These are phyloP conservation scores for Eucalyptus polyanthemos DNA, from an alignment of 345 rosid genomes.

Conservation along the genomic window DNA sequence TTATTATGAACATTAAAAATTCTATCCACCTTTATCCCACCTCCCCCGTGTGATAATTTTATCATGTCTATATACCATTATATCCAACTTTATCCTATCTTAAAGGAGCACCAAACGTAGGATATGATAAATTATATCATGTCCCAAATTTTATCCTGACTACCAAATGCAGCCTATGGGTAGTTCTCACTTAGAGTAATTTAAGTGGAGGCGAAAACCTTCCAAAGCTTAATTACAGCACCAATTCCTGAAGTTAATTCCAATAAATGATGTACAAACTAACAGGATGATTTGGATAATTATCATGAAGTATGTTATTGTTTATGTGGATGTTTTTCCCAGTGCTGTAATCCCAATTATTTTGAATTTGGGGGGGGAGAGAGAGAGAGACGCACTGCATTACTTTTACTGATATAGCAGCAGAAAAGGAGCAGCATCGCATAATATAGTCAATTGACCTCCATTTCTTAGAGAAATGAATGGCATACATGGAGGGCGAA, in stretches of 20 bases:
- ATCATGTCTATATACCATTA: accelerated
- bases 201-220: background rate
- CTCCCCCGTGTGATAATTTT: accelerated
- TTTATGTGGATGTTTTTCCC: background rate
- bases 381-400: background rate
- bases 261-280: background rate
- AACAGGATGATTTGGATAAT: background rate
- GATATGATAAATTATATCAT: no score
- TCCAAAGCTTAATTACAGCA: background rate
- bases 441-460: background rate
- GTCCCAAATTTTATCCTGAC: accelerated
- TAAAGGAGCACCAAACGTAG: no score
- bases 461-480: background rate
- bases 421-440: background rate
- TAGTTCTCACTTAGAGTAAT: background rate
- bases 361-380: background rate
- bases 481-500: background rate
- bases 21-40: no score
- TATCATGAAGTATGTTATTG: background rate
- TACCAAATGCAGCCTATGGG: accelerated
- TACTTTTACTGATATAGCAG: background rate
- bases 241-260: background rate
- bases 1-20: no score
- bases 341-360: background rate
- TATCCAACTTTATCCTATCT: accelerated